Percentiles rank a stretch among this genome's conserved stretches.
phyloP scores from a whole-genome alignment of 495 filamentous ascomycete genomes.

The Xylaria bambusicola region DNA sequence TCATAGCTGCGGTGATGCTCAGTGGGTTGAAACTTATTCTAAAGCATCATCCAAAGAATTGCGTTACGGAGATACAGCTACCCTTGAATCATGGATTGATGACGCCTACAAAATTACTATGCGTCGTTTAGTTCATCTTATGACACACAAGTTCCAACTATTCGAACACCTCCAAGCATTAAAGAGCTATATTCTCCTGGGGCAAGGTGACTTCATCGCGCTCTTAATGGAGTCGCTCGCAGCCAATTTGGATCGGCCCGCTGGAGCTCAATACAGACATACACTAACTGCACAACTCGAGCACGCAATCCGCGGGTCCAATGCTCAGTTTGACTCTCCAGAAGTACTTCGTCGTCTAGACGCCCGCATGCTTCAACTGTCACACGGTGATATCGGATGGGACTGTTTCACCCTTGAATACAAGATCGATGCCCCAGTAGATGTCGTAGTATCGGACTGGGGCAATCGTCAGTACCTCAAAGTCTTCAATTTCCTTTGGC shows the following conservation, averaged over 20 bases:
- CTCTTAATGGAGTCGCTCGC: slow-evolving; percentile 96
- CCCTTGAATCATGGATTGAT: slow-evolving; percentile 87
- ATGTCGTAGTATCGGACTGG: slow-evolving; percentile 95
- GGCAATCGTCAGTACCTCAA: slow-evolving; percentile 95
- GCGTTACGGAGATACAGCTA: slow-evolving; percentile 90
- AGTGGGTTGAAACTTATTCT: slow-evolving; percentile 96
- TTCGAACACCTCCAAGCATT: slow-evolving; percentile 90
- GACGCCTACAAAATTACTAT: slow-evolving; percentile 97
- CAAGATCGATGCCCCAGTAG: slow-evolving; percentile 95
- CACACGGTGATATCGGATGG: slow-evolving; percentile 97
- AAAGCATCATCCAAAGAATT: slow-evolving; percentile 91
- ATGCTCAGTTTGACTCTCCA: slow-evolving; percentile 92
- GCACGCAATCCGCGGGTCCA: slow-evolving; percentile 94
- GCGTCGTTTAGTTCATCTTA: slow-evolving; percentile 90
- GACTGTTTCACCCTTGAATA: slow-evolving; percentile 99
- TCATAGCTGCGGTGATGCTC: slow-evolving; percentile 87
- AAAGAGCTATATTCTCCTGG: slow-evolving; percentile 92
- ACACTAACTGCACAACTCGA: slow-evolving; percentile 95
- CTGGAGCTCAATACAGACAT: slow-evolving; percentile 90
- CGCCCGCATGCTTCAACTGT: slow-evolving; percentile 92
- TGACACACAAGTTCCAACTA: slow-evolving; percentile 89
- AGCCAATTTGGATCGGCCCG: slow-evolving; percentile 90
- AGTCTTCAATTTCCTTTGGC: slow-evolving; percentile 99
- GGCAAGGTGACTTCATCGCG: slow-evolving; percentile 96
- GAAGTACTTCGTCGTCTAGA: slow-evolving; percentile 92